Evolutionary conservation across 805 yeast species (phyloP).

Genomic region (Metschnikowia baotianmanensis): DNA sequence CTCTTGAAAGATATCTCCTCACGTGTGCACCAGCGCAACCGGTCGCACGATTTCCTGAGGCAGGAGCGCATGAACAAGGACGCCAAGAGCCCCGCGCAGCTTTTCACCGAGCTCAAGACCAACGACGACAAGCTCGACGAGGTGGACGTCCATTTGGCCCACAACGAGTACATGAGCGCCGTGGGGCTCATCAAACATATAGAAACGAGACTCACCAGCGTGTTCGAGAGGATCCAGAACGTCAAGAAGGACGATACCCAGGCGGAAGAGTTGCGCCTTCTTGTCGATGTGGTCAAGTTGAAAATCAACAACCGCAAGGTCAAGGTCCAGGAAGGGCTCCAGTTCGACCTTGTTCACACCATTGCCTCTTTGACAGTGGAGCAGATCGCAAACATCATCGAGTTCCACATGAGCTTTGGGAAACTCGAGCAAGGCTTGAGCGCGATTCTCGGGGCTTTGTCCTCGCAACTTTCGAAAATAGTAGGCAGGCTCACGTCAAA

Average conservation of each 20-base stretch:
- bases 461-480: slow-evolving; percentile 29
- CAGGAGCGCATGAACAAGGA: slow-evolving; percentile 12
- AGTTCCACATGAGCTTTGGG: slow-evolving; percentile 34
- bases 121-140: slow-evolving; percentile 67
- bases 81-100: slow-evolving; percentile 19
- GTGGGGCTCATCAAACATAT: slow-evolving; percentile 41
- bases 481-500: slow-evolving; percentile 36
- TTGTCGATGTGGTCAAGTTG: slow-evolving; percentile 42
- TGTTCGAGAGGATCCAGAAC: slow-evolving; percentile 26
- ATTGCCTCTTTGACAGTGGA: slow-evolving; percentile 29
- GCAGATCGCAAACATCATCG: slow-evolving; percentile 34
- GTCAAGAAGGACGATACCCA: slow-evolving; percentile 14
- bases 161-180: slow-evolving; percentile 49
- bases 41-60: slow-evolving; percentile 45
- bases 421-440: slow-evolving; percentile 36
- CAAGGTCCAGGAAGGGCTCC: slow-evolving; percentile 35
- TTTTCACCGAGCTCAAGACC: slow-evolving; percentile 46
- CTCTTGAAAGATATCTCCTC: slow-evolving; percentile 58
- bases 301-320: slow-evolving; percentile 38
- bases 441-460: slow-evolving; percentile 34
- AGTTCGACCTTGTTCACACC: slow-evolving; percentile 38
- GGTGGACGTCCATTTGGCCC: slow-evolving; percentile 64
- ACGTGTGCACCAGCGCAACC: slow-evolving; percentile 58
- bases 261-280: slow-evolving; percentile 26
- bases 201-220: slow-evolving; percentile 29